Evolutionary conservation across 1,284 basidiomycete genomes (phyloP).

Genomic region (Grifola frondosa): DNA sequence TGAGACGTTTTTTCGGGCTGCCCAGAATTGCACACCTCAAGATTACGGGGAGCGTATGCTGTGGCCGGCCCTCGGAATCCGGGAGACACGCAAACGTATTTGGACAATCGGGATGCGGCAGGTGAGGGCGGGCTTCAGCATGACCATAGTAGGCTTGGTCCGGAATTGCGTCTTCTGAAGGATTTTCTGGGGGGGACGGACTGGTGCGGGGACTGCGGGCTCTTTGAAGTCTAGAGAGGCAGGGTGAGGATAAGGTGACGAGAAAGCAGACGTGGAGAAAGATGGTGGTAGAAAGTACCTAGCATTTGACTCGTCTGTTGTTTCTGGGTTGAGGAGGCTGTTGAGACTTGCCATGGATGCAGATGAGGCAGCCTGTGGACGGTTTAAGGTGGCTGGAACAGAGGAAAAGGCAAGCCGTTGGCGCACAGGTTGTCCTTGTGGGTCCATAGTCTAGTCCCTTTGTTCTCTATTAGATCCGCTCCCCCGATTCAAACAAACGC

Average conservation of each 20-base stretch:
- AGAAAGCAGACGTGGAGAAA: constrained; percentile 4
- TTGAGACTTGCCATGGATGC: constrained; percentile 34
- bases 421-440: constrained; percentile 35
- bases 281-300: constrained; percentile 22
- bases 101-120: constrained; percentile 69
- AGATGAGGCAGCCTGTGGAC: constrained; percentile 13
- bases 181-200: constrained; percentile 19
- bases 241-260: constrained; percentile 9
- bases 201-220: constrained; percentile 21
- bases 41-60: constrained; percentile 79
- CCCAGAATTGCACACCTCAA: constrained; percentile 78
- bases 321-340: constrained; percentile 37
- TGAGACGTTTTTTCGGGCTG: constrained; percentile 69
- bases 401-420: constrained; percentile 33
- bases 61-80: constrained; percentile 72
- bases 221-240: constrained; percentile 16
- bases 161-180: constrained; percentile 6
- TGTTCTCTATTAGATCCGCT: constrained; percentile 33
- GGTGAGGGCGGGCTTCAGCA: constrained; percentile 25
- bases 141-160: constrained; percentile 25
- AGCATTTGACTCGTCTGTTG: constrained; percentile 22
- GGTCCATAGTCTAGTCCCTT: constrained; percentile 35
- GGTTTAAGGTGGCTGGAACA: constrained; percentile 21
- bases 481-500: constrained; percentile 25
- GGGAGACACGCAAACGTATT: constrained; percentile 73